Base-by-base conservation (phyloP, 805 yeast species). In the Lachancea meyersii region DNA sequence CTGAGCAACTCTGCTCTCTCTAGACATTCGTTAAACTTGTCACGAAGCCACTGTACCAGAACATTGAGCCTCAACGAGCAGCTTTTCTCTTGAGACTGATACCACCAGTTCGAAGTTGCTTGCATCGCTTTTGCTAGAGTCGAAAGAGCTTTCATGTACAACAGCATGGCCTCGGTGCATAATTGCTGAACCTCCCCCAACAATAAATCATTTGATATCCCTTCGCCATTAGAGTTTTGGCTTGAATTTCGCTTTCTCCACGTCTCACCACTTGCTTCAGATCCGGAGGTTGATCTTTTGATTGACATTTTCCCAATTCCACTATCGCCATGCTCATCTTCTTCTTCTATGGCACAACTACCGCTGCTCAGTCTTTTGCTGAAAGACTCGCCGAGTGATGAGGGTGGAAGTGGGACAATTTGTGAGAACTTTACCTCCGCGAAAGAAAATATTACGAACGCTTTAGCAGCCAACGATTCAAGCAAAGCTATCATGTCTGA, bases 341-440 rank as follows among this genome's bases (percentile, higher is more conserved):
- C 69, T 36, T 66, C 69, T 40, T 60, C 65, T 26, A 66, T 58
- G 1, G 69, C 68, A 47, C 59, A 64, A 30, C 61, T 62, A 30
- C 53, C 60, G 30, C 53, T 53, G 37, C 61, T 57, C 20, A 49
- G 41, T 18, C 62, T 44, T 30, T 51, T 57, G 22, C 52, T 51
- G 27, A 41, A 40, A 11, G 38, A 44, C 11, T 40, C 46, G 19
- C 45, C 49, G 19, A 26, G 48, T 7, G 57, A 43, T 2, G 60
- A 56, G 19, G 48, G 47, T 13, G 67, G 68, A 1, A 86, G 82
- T 8, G 96, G 96, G 28, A 83, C 76, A 52, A 89, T 69, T 65
- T 91, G 97, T 32, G 82, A 73, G 54, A 82, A 86, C 63, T 93
- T 93, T 21, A 87, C 88, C 51, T 88, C 96, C 0, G 97, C 97